phyloP scores from a whole-genome alignment of 305 asterid genomes.

The Petunia hybrid region DNA sequence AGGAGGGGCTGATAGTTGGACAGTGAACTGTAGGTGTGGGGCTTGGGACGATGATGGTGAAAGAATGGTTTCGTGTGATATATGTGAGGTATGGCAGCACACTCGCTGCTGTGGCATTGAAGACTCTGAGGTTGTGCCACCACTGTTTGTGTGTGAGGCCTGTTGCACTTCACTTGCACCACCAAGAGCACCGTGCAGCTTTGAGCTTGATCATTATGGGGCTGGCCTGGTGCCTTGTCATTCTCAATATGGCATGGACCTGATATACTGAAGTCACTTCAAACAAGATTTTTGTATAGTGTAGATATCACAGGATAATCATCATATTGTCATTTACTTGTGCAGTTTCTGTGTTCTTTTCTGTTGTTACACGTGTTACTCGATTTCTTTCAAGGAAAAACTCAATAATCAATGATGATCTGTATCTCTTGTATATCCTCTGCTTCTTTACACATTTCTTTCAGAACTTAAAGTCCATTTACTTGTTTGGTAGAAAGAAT shows the following conservation, averaged over 20 bases:
- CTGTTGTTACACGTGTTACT: neutral
- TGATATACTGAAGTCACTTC: conserved; percentile 6
- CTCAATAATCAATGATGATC: conserved; percentile 9
- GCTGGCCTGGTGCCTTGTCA: conserved; percentile 36
- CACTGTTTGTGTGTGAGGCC: conserved; percentile 68
- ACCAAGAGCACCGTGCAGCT: conserved; percentile 37
- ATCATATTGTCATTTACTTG: conserved; percentile 6
- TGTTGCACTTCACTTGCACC: conserved; percentile 75
- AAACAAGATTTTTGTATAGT: conserved; percentile 15
- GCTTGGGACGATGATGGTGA: conserved; percentile 90
- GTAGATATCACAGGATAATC: neutral
- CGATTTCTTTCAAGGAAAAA: conserved; percentile 4
- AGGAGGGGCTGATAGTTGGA: conserved; percentile 81
- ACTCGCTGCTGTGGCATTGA: conserved; percentile 80
- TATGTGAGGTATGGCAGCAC: conserved; percentile 93
- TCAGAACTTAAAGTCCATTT: neutral
- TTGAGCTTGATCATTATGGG: conserved; percentile 36
- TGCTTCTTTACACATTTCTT: neutral
- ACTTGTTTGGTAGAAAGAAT: neutral
- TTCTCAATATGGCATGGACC: conserved; percentile 26
- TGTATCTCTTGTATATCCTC: neutral
- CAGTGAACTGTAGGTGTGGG: conserved; percentile 79
- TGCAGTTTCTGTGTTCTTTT: conserved; percentile 7
- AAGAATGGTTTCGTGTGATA: conserved; percentile 87
- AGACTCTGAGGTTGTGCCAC: conserved; percentile 70